Evolutionary conservation across 192 early-diverging fungal genomes (phyloP).

Genomic region (Coemansia sp.): DNA sequence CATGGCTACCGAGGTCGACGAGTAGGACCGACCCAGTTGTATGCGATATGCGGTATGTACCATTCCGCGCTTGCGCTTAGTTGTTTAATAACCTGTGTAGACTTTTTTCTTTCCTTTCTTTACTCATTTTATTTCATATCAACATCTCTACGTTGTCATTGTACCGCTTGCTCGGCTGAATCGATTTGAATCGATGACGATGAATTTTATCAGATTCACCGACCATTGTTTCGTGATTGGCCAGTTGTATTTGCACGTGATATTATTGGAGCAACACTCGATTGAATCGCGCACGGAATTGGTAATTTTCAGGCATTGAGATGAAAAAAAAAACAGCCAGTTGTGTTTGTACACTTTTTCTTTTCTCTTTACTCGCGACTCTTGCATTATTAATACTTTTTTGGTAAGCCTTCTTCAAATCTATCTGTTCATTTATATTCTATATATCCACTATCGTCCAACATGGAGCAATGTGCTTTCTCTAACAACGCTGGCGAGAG

Average conservation of each 20-base stretch:
- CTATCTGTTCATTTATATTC: not conserved
- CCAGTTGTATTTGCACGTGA: not conserved
- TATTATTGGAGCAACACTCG: not conserved
- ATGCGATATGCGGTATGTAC: not conserved
- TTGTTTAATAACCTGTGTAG: not conserved
- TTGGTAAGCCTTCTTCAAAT: slow-evolving; percentile 11
- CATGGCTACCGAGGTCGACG: slow-evolving; percentile 57
- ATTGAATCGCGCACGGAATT: not conserved
- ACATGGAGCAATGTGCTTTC: not conserved
- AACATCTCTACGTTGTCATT: too few relatives aligned
- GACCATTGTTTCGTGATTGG: too few relatives aligned
- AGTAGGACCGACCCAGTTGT: slow-evolving; percentile 10
- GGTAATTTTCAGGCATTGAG: not conserved
- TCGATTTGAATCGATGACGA: too few relatives aligned
- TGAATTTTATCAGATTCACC: too few relatives aligned
- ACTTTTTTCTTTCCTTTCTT: not conserved
- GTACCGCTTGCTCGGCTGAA: too few relatives aligned
- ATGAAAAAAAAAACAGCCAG: not conserved
- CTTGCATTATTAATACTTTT: slow-evolving; percentile 9
- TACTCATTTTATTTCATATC: not conserved
- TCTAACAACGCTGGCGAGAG: too few relatives aligned
- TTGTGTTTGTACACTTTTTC: not conserved
- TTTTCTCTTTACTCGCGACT: not conserved
- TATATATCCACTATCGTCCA: not conserved
- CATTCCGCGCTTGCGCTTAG: not conserved